Evolutionary conservation across 1,284 basidiomycete genomes (phyloP).

Genomic region (Trametes sp.): DNA sequence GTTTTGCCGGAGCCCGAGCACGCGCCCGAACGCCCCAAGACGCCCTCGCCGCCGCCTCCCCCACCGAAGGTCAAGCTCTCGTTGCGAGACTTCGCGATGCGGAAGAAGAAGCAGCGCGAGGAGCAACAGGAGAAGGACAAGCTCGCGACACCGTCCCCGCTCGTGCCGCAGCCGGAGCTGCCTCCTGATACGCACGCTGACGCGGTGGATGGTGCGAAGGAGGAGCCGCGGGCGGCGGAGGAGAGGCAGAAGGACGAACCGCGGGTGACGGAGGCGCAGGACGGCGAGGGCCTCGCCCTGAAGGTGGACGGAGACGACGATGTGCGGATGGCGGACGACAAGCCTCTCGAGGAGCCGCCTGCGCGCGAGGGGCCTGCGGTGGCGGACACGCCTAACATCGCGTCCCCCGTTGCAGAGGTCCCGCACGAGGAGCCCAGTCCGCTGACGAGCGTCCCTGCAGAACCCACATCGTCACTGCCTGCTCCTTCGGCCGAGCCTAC

Average conservation of each 20-base stretch:
- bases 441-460: background rate
- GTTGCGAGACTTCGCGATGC: constrained; percentile 46
- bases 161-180: constrained; percentile 10
- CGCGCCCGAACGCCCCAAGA: background rate
- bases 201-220: background rate
- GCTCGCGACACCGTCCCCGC: constrained; percentile 25
- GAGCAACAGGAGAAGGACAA: constrained; percentile 32
- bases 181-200: background rate
- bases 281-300: background rate
- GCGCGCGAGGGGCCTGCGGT: background rate
- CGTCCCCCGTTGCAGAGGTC: background rate
- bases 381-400: background rate
- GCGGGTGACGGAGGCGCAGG: no score
- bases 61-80: constrained; percentile 47
- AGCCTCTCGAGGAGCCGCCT: background rate
- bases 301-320: constrained; percentile 2
- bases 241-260: background rate
- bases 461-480: background rate
- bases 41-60: constrained; percentile 29
- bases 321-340: constrained; percentile 8
- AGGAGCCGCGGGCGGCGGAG: background rate
- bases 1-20: background rate
- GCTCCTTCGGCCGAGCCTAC: background rate
- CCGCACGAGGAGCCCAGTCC: background rate
- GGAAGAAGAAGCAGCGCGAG: constrained; percentile 48